Conservation (phyloP, 139 green algal species). For the Prasinococcaceae sp. region DNA sequence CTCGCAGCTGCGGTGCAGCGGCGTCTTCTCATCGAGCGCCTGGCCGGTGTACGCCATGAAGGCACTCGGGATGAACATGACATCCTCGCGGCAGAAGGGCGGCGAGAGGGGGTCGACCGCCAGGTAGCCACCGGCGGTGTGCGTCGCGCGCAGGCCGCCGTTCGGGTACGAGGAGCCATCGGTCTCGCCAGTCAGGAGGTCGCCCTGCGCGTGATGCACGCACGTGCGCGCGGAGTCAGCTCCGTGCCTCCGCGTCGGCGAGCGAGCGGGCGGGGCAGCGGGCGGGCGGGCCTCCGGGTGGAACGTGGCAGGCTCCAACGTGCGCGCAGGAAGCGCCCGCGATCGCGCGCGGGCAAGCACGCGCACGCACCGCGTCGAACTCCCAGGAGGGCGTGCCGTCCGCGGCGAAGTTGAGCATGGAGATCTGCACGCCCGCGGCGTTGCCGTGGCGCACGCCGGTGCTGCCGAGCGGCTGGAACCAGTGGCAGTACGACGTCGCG, state of each 20-base stretch:
- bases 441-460: conserved; percentile 11
- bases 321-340: too few species aligned
- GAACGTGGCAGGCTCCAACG: too few species aligned
- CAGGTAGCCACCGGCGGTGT: conserved; percentile 20
- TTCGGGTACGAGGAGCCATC: conserved; percentile 23
- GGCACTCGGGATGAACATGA: conserved; percentile 12
- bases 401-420: conserved; percentile 13
- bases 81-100: conserved; percentile 14
- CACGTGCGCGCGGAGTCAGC: too few species aligned
- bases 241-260: too few species aligned
- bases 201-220: too few species aligned
- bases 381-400: conserved; percentile 4
- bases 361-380: too few species aligned
- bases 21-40: conserved; percentile 20
- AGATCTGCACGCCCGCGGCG: conserved; percentile 4
- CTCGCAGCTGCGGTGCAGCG: conserved; percentile 7
- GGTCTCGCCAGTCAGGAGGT: conserved; percentile 16
- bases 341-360: too few species aligned
- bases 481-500: conserved; percentile 16
- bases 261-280: too few species aligned
- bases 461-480: conserved; percentile 17
- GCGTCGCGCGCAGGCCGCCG: conserved; percentile 17
- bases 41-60: conserved; percentile 17
- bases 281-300: too few species aligned
- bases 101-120: conserved; percentile 14